Conservation (phyloP, 257 asterid genomes). For the Solanum virginianum region DNA sequence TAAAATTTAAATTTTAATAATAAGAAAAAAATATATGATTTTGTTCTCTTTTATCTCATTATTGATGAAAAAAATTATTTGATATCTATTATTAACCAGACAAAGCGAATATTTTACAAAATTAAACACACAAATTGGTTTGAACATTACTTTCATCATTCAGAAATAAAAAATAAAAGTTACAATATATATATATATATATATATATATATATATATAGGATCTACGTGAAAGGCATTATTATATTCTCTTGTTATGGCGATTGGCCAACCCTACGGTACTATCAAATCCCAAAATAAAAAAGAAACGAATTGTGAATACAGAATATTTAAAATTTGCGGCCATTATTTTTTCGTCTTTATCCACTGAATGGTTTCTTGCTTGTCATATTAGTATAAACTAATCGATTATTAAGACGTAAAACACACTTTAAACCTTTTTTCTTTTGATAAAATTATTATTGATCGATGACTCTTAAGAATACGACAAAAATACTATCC, state of each 20-base stretch:
- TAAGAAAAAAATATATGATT: too few relatives aligned
- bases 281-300: background rate
- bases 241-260: constrained; percentile 1
- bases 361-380: background rate
- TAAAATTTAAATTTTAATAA: background rate
- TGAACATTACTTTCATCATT: too few relatives aligned
- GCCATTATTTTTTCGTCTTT: background rate
- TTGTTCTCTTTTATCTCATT: too few relatives aligned
- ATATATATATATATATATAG: too few relatives aligned
- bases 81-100: background rate
- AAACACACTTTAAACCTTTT: background rate
- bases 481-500: background rate
- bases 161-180: too few relatives aligned
- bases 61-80: too few relatives aligned
- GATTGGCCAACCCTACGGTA: constrained; percentile 10
- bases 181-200: too few relatives aligned
- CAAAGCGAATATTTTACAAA: too few relatives aligned
- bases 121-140: background rate
- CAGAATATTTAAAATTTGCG: constrained; percentile 2
- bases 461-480: background rate
- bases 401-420: background rate
- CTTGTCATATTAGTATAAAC: background rate
- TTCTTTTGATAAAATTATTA: background rate
- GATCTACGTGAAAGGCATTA: background rate
- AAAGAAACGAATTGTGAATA: background rate